phyloP scores from a whole-genome alignment of 345 rosid species.

The Hypericum perforatum region DNA sequence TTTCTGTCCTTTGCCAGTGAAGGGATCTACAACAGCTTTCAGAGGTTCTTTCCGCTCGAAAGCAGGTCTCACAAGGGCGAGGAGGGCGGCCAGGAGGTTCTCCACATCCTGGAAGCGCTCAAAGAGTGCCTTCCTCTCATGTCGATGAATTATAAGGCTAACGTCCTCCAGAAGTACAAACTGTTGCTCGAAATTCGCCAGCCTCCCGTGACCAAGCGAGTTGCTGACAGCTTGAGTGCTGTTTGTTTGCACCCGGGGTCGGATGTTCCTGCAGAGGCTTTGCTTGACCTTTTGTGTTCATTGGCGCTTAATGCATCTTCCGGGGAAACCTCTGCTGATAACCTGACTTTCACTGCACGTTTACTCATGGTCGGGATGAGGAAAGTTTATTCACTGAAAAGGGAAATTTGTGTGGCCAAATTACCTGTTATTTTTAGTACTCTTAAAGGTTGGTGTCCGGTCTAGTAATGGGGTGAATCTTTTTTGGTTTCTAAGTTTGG shows the following conservation, averaged over 20 bases:
- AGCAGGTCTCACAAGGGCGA: constrained; percentile 43
- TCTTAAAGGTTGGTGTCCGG: constrained; percentile 50
- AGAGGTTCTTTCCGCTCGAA: constrained; percentile 58
- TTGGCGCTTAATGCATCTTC: constrained; percentile 45
- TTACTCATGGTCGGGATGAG: constrained; percentile 66
- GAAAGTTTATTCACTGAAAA: constrained; percentile 52
- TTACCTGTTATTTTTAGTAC: constrained; percentile 64
- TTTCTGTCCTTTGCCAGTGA: constrained; percentile 54
- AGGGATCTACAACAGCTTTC: constrained; percentile 45
- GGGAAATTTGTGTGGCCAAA: constrained; percentile 56
- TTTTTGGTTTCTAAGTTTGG: not conserved
- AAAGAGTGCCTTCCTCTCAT: constrained; percentile 74
- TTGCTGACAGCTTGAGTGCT: constrained; percentile 59
- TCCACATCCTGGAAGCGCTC: constrained; percentile 52
- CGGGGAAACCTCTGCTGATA: constrained; percentile 58
- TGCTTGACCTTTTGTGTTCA: constrained; percentile 52
- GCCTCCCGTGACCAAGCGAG: constrained; percentile 54
- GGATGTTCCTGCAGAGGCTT: constrained; percentile 54
- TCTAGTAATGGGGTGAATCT: not conserved
- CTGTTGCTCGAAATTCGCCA: constrained; percentile 49
- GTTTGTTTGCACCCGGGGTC: constrained; percentile 43
- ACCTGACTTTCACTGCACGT: constrained; percentile 62
- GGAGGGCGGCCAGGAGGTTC: constrained; percentile 71
- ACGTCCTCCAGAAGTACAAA: constrained; percentile 53
- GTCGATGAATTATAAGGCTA: constrained; percentile 42